Percentiles rank a stretch among this genome's conserved stretches.
These are phyloP conservation scores for Allium fistulosum DNA, from an alignment of 106 monocot genomes.

Conservation along the genomic window DNA sequence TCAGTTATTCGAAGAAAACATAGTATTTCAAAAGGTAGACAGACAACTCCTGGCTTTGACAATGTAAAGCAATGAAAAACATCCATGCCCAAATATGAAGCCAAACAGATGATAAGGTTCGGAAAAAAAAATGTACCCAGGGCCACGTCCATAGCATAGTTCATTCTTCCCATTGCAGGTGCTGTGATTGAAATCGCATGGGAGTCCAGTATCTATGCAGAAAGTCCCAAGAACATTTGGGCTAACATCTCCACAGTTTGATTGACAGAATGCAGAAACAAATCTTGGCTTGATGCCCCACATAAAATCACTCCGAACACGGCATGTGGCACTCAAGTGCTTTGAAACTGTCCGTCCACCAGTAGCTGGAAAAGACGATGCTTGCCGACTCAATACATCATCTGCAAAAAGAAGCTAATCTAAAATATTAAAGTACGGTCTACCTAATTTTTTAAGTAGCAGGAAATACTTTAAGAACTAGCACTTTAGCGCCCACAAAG, in stretches of 20 bases:
- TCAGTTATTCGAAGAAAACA: too few species aligned
- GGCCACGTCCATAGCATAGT: conserved; percentile 89
- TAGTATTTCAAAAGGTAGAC: too few species aligned
- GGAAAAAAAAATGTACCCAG: conserved; percentile 36
- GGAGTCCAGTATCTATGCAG: conserved; percentile 77
- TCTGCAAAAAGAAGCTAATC: conserved; percentile 22
- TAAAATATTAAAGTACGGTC: too few species aligned
- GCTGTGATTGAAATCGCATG: conserved; percentile 93
- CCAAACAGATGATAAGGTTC: too few species aligned
- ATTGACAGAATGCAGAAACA: conserved; percentile 92
- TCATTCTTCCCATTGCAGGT: conserved; percentile 97
- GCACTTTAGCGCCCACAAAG: too few species aligned
- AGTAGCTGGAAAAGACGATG: conserved; percentile 61
- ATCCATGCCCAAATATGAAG: too few species aligned
- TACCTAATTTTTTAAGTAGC: too few species aligned
- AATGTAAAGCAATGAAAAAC: too few species aligned
- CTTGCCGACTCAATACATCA: conserved; percentile 30
- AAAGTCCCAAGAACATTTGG: conserved; percentile 90
- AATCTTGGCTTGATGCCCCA: conserved; percentile 47
- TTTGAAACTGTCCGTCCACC: conserved; percentile 52
- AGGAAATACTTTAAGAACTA: too few species aligned
- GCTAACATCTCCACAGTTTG: conserved; percentile 95
- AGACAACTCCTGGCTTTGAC: too few species aligned
- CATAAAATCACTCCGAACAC: conserved; percentile 38
- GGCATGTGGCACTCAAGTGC: conserved; percentile 28